Evolutionary conservation across 176 grass and related monocot genomes (phyloP), one percentile per base, ranked within the genome.

Genomic region (Alopecurus myosuroides): DNA sequence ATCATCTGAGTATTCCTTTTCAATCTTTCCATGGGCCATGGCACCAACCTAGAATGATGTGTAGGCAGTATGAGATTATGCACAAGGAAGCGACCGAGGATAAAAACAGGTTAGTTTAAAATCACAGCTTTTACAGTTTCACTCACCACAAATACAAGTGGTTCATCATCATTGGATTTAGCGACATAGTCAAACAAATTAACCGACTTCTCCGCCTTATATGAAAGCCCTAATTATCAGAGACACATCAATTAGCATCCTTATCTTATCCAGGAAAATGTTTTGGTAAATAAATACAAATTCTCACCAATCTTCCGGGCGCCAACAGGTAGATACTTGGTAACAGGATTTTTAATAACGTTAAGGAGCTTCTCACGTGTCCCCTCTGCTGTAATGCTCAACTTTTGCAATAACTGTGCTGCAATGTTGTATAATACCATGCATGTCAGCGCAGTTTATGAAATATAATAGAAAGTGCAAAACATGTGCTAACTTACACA

Each of bases 331-430:
- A 98, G 79, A 82, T 96, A 86, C 8, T 86, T 91, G 42, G 91
- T 89, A 65, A 98, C 93, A 87, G 93, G 97, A 89, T 96, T 98
- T 88, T 98, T 95, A 85, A 96, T 94, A 46, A 98, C 89, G 83
- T 96, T 94, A 79, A 98, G 91, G 81, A 98, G 93, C 83, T 98
- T 98, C 84, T 98, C 96, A 34, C 89, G 87, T 73, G 92, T 98
- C 7, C 91, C 96, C 67, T 88, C 93, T 85, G 96, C 96, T 1
- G 93, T 92, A 83, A 98, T 98, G 85, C 96, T 95, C 84, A 99
- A 88, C 56, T 96, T 95, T 82, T 98, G 93, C 61, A 98, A 91
- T 83, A 98, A 86, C 87, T 98, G 97, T 69, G 93, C 93, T 98
- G 88, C 22, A 80, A 71, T 42, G 75, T 74, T 25, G 77, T 68